phyloP scores from a whole-genome alignment of 176 grass and related monocot genomes.

The Elymus sibiricus region DNA sequence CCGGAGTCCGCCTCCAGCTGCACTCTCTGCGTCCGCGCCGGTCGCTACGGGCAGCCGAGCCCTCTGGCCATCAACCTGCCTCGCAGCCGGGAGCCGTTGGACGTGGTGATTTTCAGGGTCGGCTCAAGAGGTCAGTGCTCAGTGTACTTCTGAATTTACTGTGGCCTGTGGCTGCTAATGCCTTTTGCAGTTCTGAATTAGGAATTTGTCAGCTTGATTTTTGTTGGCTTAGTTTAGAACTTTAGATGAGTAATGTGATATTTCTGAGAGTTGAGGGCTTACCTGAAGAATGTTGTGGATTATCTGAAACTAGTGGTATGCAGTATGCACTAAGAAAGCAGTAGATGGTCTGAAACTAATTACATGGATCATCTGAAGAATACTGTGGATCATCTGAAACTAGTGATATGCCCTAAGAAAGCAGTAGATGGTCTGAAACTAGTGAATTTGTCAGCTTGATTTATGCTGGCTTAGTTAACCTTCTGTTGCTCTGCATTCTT shows the following conservation, averaged over 20 bases:
- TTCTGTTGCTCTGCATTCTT: neutral
- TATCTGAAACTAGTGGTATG: neutral
- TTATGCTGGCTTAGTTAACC: neutral
- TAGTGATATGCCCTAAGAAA: neutral
- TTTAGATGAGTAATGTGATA: neutral
- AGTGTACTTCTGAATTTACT: neutral
- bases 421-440: neutral
- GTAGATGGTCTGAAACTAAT: neutral
- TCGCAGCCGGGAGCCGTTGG: neutral
- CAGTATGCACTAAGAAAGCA: neutral
- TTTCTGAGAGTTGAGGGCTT: neutral
- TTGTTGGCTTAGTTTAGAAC: neutral
- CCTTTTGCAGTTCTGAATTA: neutral
- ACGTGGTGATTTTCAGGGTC: neutral
- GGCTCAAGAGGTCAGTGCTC: neutral
- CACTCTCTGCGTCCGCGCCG: neutral
- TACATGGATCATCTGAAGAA: neutral
- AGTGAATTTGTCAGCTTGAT: neutral
- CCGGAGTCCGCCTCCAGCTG: neutral
- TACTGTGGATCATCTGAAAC: neutral
- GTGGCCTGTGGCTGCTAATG: neutral
- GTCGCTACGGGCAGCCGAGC: neutral
- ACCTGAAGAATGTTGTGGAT: neutral
- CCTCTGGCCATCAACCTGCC: conserved; percentile 28
- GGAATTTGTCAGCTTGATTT: neutral